These are phyloP conservation scores for Pholiota microspora DNA, from an alignment of 768 basidiomycete species.

Conservation along the genomic window DNA sequence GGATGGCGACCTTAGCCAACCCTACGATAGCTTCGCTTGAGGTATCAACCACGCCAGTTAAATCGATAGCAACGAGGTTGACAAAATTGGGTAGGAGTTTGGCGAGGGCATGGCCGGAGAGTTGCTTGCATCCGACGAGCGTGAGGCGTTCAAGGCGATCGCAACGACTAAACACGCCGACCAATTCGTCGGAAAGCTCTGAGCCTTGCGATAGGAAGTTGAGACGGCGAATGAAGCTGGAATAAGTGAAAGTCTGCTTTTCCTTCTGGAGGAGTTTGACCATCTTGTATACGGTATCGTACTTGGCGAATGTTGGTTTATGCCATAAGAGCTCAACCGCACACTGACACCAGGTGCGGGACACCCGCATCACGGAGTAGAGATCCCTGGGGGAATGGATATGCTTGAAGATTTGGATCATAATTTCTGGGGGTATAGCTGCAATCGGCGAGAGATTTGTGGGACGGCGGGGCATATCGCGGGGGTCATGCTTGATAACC, in stretches of 20 bases:
- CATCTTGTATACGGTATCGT: conserved; percentile 75
- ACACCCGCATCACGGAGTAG: conserved; percentile 74
- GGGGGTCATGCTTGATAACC: conserved; percentile 38
- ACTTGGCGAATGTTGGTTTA: conserved; percentile 73
- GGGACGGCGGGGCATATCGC: conserved; percentile 16
- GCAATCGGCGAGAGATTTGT: conserved; percentile 55
- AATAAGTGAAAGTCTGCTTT: conserved; percentile 83
- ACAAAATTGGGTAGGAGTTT: conserved; percentile 66
- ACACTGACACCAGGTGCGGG: conserved; percentile 92
- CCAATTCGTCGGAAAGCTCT: conserved; percentile 71
- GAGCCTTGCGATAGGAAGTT: conserved; percentile 77
- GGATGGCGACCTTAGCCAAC: conserved; percentile 66
- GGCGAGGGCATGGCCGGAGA: conserved; percentile 63
- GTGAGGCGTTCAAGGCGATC: conserved; percentile 86
- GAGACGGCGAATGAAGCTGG: conserved; percentile 84
- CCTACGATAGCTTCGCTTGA: conserved; percentile 71
- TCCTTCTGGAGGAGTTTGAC: conserved; percentile 61
- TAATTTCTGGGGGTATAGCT: conserved; percentile 82
- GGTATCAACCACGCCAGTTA: conserved; percentile 68
- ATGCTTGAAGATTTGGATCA: conserved; percentile 89
- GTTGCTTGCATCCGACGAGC: conserved; percentile 70
- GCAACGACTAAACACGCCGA: conserved; percentile 71
- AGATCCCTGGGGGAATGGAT: conserved; percentile 75
- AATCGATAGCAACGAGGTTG: conserved; percentile 84
- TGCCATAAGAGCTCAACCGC: conserved; percentile 95